A percentile compares a stretch with the other conserved stretches of the same genome.
phyloP scores from a whole-genome alignment of 495 filamentous ascomycete species.

The Apiosordaria backusii region DNA sequence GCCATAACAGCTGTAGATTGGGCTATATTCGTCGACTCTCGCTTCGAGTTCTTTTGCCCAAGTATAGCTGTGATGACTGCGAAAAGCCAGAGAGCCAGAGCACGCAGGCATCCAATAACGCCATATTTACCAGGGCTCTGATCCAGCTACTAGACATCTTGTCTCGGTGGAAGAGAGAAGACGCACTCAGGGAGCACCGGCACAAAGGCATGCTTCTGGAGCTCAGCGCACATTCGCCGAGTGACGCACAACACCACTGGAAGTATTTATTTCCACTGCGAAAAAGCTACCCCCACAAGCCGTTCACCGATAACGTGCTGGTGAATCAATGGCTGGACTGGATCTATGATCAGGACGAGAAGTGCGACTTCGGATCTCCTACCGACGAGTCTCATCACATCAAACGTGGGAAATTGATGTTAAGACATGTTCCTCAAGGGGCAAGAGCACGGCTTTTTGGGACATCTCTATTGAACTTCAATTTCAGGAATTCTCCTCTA shows the following conservation, averaged over 20 bases:
- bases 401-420: background rate
- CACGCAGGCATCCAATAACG: background rate
- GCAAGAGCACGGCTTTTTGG: background rate
- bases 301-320: too few relatives aligned
- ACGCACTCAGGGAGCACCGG: background rate
- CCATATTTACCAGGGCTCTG: background rate
- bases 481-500: background rate
- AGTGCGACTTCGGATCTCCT: background rate
- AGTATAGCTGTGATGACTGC: background rate
- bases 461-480: background rate
- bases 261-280: too few relatives aligned
- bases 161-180: background rate
- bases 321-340: too few relatives aligned
- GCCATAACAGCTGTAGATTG: background rate
- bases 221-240: background rate
- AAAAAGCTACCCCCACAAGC: too few relatives aligned
- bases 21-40: background rate
- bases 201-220: background rate
- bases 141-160: background rate
- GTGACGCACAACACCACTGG: background rate
- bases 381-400: background rate
- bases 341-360: too few relatives aligned
- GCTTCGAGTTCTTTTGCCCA: background rate
- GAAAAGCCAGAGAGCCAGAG: background rate
- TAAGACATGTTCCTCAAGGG: background rate